Conservation (phyloP, 2,329 filamentous ascomycete species). For the Aurifilum marmelostoma region DNA sequence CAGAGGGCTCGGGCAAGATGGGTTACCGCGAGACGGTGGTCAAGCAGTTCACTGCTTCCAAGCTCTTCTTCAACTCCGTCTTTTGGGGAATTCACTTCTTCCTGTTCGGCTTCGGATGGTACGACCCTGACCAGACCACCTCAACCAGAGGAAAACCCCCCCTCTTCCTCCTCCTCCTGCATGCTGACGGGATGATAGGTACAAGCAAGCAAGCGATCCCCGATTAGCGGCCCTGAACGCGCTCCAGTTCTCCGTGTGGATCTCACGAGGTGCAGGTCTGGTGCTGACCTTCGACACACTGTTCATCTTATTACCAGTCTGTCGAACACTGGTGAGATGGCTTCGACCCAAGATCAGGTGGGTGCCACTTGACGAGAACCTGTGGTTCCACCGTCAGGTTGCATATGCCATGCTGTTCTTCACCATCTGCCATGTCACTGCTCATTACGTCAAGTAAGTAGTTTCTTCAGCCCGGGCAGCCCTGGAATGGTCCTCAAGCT, state of each 20-base stretch:
- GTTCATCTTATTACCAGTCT: conserved; percentile 92
- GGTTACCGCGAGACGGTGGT: conserved; percentile 47
- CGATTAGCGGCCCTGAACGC: conserved; percentile 78
- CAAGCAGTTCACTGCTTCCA: conserved; percentile 70
- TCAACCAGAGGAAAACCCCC: background rate
- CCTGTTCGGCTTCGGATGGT: conserved; percentile 88
- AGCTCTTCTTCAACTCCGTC: conserved; percentile 77
- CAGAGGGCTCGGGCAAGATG: conserved; percentile 43
- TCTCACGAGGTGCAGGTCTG: conserved; percentile 90
- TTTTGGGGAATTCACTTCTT: conserved; percentile 81
- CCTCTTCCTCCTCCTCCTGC: background rate
- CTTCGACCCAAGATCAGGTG: conserved; percentile 85
- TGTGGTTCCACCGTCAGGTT: conserved; percentile 95
- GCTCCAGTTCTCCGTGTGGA: conserved; percentile 88
- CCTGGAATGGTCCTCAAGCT: background rate
- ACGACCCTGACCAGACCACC: conserved; percentile 40
- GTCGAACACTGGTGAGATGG: conserved; percentile 83
- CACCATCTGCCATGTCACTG: conserved; percentile 72
- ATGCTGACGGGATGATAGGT: conserved; percentile 58
- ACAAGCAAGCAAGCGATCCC: conserved; percentile 70
- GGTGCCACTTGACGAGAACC: conserved; percentile 91
- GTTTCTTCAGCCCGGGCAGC: background rate
- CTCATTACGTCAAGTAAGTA: conserved; percentile 90
- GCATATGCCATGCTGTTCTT: conserved; percentile 89
- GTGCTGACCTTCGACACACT: conserved; percentile 82